These are phyloP conservation scores for Hymenoscyphus occultus DNA, from an alignment of 2,329 filamentous ascomycete genomes.

Conservation along the genomic window DNA sequence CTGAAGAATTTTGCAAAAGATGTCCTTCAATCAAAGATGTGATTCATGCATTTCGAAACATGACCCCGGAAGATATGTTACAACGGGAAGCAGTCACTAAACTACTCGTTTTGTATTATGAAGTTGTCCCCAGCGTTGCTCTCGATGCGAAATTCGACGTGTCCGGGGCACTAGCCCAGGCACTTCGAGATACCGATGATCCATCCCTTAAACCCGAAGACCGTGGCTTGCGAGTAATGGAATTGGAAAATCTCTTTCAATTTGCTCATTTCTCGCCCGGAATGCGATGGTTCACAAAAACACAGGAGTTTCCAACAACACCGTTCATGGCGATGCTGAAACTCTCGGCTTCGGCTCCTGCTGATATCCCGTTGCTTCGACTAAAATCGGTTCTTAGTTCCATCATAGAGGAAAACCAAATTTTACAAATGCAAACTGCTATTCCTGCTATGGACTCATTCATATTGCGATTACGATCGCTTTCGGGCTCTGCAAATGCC, in stretches of 20 bases:
- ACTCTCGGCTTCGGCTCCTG: constrained; percentile 50
- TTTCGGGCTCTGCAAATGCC: constrained; percentile 37
- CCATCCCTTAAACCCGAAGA: constrained; percentile 43
- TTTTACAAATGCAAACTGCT: constrained; percentile 52
- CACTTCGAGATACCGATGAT: constrained; percentile 60
- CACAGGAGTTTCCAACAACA: constrained; percentile 59
- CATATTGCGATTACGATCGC: constrained; percentile 38
- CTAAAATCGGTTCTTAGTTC: constrained; percentile 56
- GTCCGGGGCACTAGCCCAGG: constrained; percentile 68
- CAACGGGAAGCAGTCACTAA: constrained; percentile 78
- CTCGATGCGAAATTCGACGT: constrained; percentile 86
- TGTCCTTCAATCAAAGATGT: constrained; percentile 81
- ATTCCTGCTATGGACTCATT: constrained; percentile 47
- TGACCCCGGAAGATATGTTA: constrained; percentile 65
- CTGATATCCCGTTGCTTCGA: constrained; percentile 48
- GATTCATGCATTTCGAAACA: constrained; percentile 68
- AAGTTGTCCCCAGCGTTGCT: constrained; percentile 74
- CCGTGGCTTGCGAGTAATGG: constrained; percentile 60
- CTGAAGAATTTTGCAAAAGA: constrained; percentile 72
- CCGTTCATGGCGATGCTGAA: constrained; percentile 71
- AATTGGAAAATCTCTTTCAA: constrained; percentile 76
- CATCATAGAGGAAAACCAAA: constrained; percentile 62
- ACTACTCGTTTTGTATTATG: constrained; percentile 80
- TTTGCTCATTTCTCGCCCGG: constrained; percentile 78
- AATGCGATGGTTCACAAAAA: constrained; percentile 88